Percentiles rank a stretch among this genome's conserved stretches.
Conservation (phyloP, 2,329 filamentous ascomycete species). For the Hymenoscyphus occultus region DNA sequence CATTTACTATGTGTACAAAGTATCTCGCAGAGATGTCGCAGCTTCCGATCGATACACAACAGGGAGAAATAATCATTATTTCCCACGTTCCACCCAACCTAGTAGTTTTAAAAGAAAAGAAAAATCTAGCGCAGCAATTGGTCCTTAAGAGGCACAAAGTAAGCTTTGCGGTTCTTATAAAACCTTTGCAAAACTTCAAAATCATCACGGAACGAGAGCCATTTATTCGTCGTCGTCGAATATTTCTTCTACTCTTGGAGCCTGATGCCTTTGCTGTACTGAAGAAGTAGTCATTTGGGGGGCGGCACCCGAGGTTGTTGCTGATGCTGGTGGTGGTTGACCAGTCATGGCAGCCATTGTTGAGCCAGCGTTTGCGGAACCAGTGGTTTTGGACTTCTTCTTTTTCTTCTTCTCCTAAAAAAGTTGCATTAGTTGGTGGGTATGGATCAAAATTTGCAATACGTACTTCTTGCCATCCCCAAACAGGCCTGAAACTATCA, state of each 20-base stretch:
- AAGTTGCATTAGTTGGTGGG: constrained; percentile 9
- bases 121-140: neutral
- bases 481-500: constrained; percentile 91
- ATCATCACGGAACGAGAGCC: neutral
- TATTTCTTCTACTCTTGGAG: constrained; percentile 46
- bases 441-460: neutral
- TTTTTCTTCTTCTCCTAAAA: constrained; percentile 37
- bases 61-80: neutral
- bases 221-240: constrained; percentile 36
- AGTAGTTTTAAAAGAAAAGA: neutral
- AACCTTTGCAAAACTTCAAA: neutral
- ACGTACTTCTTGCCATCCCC: constrained; percentile 96
- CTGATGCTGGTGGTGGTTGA: constrained; percentile 35
- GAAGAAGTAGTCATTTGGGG: constrained; percentile 37
- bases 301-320: constrained; percentile 40
- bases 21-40: neutral
- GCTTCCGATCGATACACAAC: neutral
- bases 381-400: constrained; percentile 36
- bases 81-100: neutral
- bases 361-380: constrained; percentile 32
- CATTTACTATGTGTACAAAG: neutral
- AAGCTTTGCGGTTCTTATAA: neutral
- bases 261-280: constrained; percentile 40
- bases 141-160: neutral
- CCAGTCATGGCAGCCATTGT: constrained; percentile 35